Evolutionary conservation across 805 yeast genomes (phyloP), one percentile per base, ranked within the genome.

Genomic region (Brettanomyces naardenensis): DNA sequence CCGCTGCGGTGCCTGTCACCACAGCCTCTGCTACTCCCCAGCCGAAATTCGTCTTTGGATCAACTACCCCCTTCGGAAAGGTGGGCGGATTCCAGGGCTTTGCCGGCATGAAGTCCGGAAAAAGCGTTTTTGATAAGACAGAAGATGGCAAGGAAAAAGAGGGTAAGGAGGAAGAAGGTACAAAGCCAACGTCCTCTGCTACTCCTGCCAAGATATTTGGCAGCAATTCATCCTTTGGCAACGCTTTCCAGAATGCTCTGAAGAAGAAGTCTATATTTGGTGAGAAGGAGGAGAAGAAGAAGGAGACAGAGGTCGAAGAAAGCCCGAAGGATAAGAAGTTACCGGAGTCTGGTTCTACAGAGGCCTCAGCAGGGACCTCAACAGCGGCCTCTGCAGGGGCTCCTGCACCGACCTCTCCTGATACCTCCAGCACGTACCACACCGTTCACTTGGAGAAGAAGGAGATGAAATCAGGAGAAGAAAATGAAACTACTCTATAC

Each of bases 381-480:
- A n/a, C n/a, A n/a, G n/a, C n/a, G n/a, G n/a, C n/a, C n/a, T n/a
- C n/a, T n/a, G n/a, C n/a, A n/a, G n/a, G n/a, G n/a, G n/a, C n/a
- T n/a, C n/a, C n/a, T n/a, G n/a, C n/a, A n/a, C n/a, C n/a, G n/a
- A n/a, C n/a, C n/a, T 51, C 54, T n/a, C 38, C 4, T 10, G 29
- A 13, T 10, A 9, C 19, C n/a, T 23, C 43, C 13, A 61, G 59
- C 29, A 55, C 65, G 9, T 75, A 69, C 51, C 69, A 69, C 49
- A 75, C 70, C 44, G 78, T 84, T 6, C 83, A 78, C 40, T 61
- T 81, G 32, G 70, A 69, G 35, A 76, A 71, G 49, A 75, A 74
- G 45, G 72, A 71, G 3, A 63, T 79, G 9, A 70, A 76, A 41
- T 87, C 97, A 0, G 98, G 97, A 1, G 98, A 92, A 58, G 98